Evolutionary conservation across 2,329 filamentous ascomycete genomes (phyloP).

Genomic region (Helotiales sp.): DNA sequence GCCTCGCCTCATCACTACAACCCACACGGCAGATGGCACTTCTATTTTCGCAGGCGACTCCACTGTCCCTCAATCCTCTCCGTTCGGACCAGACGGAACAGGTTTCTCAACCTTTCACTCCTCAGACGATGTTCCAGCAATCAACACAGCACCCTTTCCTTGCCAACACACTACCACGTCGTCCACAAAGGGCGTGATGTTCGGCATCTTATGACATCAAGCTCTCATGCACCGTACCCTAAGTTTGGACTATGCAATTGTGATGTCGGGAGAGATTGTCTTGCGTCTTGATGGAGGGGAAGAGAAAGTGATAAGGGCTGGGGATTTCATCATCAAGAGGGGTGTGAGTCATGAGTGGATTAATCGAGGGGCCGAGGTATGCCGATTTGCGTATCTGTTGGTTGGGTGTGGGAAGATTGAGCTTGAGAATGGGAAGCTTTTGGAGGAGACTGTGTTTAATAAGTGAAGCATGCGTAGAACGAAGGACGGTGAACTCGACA

Average conservation of each 20-base stretch:
- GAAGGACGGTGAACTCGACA: neutral
- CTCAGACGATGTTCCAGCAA: constrained; percentile 34
- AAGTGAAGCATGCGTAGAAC: constrained; percentile 8
- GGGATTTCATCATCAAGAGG: constrained; percentile 43
- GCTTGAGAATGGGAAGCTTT: constrained; percentile 37
- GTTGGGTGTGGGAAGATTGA: constrained; percentile 42
- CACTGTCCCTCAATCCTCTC: constrained; percentile 29
- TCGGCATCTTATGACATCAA: constrained; percentile 25
- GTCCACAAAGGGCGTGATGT: constrained; percentile 39
- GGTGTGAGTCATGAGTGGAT: constrained; percentile 47
- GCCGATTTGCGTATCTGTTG: constrained; percentile 42
- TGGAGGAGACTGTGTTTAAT: constrained; percentile 35
- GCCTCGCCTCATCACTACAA: constrained; percentile 35
- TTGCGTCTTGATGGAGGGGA: constrained; percentile 41
- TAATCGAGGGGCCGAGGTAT: constrained; percentile 40
- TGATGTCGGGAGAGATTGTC: constrained; percentile 43
- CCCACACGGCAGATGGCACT: constrained; percentile 33
- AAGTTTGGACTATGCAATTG: constrained; percentile 42
- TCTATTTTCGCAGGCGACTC: constrained; percentile 37
- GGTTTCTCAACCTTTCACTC: constrained; percentile 37
- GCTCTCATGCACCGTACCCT: constrained; percentile 44
- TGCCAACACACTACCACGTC: constrained; percentile 31
- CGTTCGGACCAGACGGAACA: constrained; percentile 35
- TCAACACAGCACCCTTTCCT: constrained; percentile 20
- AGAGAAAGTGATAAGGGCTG: constrained; percentile 38